Evolutionary conservation across 257 asterid species (phyloP), one percentile per base, ranked within the genome.

Genomic region (Lithospermum erythrorhizon): DNA sequence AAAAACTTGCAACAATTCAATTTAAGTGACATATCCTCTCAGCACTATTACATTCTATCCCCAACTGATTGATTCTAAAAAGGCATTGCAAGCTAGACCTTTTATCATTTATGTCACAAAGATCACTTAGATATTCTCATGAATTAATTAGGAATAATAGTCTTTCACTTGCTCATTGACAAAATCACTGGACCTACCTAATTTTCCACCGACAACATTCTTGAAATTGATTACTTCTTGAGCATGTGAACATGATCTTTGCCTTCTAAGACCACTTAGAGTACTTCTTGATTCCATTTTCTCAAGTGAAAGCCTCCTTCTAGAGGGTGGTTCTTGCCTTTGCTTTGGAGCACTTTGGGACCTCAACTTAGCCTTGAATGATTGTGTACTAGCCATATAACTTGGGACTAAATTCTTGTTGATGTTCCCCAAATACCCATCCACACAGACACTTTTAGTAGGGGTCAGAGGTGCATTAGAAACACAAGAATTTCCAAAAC

Each of bases 281-380:
- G 85, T 81, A 53, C 15, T 84, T 55, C 97, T 75, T 23, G 89
- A 76, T 52, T 79, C 94, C 94, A 82, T 75, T 77, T 83, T 70
- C 18, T 79, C 82, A n/a, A 78, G 65, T 6, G 89, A 65, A 4
- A 76, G 55, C 66, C 75, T 73, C 72, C 74, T 82, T 78, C 57
- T 76, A n/a, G 86, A 66, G 8, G 79, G 69, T 1, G 71, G 51
- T 15, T 79, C 93, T 17, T 86, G 96, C 68, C 97, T 78, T 53
- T 74, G 89, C 63, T 76, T 90, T 1, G 95, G 97, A 5, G 94
- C 95, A 58, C 96, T 85, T 0, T 75, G 84, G 9, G 97, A 87
- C 74, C 96, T 72, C 63, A 79, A 57, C 61, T 87, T 85, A 1
- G 97, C 95, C 63, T 68, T 77, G 70, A 84, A 90, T 58, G 97